Evolutionary conservation across 805 yeast species (phyloP).

Genomic region (Sugiyamaella mastotermitis): DNA sequence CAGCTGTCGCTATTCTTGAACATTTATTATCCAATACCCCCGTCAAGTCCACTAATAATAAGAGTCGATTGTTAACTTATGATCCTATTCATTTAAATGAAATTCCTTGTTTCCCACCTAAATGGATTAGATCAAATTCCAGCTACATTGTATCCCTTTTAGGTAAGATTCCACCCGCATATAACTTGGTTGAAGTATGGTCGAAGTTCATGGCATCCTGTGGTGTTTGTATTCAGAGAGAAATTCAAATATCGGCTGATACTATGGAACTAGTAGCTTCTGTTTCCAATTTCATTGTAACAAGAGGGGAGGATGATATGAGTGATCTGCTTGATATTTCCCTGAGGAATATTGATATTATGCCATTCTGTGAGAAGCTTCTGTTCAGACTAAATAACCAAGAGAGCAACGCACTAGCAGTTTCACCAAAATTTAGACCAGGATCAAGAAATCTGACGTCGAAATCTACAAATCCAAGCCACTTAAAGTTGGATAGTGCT

Average conservation of each 20-base stretch:
- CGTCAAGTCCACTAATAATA: slow-evolving; percentile 5
- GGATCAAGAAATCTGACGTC: too few relatives aligned
- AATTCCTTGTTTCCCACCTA: slow-evolving; percentile 12
- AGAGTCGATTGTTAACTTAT: slow-evolving; percentile 5
- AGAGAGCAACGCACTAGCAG: too few relatives aligned
- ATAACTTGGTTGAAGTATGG: slow-evolving; percentile 1
- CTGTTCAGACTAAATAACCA: too few relatives aligned
- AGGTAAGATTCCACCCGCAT: slow-evolving; percentile 4
- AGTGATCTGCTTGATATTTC: background rate
- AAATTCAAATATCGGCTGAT: slow-evolving; percentile 15
- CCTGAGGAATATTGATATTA: background rate
- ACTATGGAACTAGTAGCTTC: slow-evolving; percentile 16
- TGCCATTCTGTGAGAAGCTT: background rate
- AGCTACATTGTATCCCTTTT: slow-evolving; percentile 6
- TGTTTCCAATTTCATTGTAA: slow-evolving; percentile 11
- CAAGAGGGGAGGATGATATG: slow-evolving; percentile 4
- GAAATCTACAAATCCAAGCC: too few relatives aligned
- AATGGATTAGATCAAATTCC: slow-evolving; percentile 14
- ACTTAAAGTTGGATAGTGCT: too few relatives aligned
- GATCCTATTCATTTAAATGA: slow-evolving; percentile 10
- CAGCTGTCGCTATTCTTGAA: slow-evolving; percentile 7
- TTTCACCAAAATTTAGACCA: too few relatives aligned
- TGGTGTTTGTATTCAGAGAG: slow-evolving; percentile 12
- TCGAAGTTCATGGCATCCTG: slow-evolving; percentile 3
- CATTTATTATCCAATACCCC: slow-evolving; percentile 7